Evolutionary conservation across 305 asterid species (phyloP).

Genomic region (Lippia alba): DNA sequence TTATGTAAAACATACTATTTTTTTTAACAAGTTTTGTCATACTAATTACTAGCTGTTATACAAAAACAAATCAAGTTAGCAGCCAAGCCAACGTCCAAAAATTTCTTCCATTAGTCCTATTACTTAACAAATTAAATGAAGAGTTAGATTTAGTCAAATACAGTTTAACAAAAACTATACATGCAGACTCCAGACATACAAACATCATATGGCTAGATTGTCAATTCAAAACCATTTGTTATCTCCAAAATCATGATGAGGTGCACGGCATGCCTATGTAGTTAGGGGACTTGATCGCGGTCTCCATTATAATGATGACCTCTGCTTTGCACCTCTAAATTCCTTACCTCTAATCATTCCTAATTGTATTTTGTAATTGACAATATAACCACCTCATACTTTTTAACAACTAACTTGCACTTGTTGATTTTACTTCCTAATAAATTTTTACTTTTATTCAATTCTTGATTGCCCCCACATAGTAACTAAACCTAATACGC

Average conservation of each 20-base stretch:
- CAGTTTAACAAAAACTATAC: not conserved
- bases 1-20: no score
- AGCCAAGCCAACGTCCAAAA: no score
- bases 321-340: slow-evolving; percentile 30
- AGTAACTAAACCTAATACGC: not conserved
- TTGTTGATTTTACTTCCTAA: not conserved
- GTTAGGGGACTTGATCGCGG: slow-evolving; percentile 44
- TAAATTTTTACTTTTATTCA: not conserved
- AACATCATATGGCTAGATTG: slow-evolving; percentile 34
- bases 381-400: slow-evolving; percentile 38
- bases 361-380: slow-evolving; percentile 34
- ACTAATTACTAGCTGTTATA: no score
- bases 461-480: not conserved
- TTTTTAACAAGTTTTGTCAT: slow-evolving; percentile 37
- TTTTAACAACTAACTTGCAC: slow-evolving; percentile 35
- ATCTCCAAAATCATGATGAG: slow-evolving; percentile 42
- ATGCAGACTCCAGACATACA: not conserved
- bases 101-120: no score
- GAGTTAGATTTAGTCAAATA: no score
- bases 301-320: slow-evolving; percentile 37
- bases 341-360: slow-evolving; percentile 39
- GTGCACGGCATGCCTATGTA: slow-evolving; percentile 39
- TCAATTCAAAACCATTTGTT: slow-evolving; percentile 35
- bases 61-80: no score
- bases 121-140: no score